Percentiles rank a stretch among this genome's conserved stretches.
Conservation (phyloP, 192 early-diverging fungal species). For the Coemansia sp. region DNA sequence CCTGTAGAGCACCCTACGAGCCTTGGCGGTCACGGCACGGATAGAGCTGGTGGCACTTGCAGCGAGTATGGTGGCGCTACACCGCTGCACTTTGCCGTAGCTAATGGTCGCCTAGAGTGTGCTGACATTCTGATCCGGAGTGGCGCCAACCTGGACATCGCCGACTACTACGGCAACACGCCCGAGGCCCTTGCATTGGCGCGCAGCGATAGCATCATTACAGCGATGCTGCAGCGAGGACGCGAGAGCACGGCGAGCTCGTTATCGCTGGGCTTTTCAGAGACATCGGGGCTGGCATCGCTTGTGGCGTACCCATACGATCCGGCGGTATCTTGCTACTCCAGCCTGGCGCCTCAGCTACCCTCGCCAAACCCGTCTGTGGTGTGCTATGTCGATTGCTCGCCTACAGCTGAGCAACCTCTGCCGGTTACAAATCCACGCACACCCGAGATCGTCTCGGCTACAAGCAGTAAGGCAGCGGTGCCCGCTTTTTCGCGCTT, state of each 20-base stretch:
- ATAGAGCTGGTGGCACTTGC: slow-evolving; percentile 2
- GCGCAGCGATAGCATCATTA: slow-evolving; percentile 11
- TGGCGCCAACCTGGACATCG: slow-evolving; percentile 60
- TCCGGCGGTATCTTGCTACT: not conserved
- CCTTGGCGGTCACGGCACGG: not conserved
- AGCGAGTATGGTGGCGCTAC: slow-evolving; percentile 60
- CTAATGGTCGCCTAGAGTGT: slow-evolving; percentile 64
- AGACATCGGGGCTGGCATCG: not conserved
- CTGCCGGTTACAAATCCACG: not conserved
- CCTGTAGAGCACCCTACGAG: not conserved
- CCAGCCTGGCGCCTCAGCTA: slow-evolving; percentile 17
- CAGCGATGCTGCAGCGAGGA: not conserved
- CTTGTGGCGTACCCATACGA: slow-evolving; percentile 7
- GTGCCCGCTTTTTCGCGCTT: not conserved
- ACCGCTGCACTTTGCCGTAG: slow-evolving; percentile 80
- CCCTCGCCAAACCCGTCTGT: slow-evolving; percentile 42
- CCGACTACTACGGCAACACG: slow-evolving; percentile 56
- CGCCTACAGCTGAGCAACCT: not conserved
- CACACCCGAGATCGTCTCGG: not conserved
- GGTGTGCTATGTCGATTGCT: slow-evolving; percentile 6
- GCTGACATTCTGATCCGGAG: slow-evolving; percentile 61
- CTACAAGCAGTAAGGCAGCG: not conserved
- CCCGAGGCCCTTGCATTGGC: slow-evolving; percentile 34
- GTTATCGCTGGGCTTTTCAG: not conserved
- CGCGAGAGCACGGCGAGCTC: slow-evolving; percentile 1